Conservation (phyloP, 768 basidiomycete species). For the Xerocomellus chrysenteron region DNA sequence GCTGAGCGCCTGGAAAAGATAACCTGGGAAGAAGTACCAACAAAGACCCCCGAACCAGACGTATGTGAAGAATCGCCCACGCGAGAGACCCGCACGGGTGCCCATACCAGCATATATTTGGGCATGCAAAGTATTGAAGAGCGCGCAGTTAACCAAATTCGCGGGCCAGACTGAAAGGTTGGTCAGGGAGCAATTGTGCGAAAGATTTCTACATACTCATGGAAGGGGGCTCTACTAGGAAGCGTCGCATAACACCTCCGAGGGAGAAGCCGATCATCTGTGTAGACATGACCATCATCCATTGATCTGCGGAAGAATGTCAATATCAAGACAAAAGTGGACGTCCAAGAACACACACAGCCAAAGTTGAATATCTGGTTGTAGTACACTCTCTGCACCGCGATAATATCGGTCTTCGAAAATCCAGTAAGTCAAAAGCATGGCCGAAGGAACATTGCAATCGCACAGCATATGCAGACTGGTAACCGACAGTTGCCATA, state of each 20-base stretch:
- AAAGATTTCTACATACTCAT: slow-evolving; percentile 47
- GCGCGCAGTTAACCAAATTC: slow-evolving; percentile 66
- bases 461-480: slow-evolving; percentile 24
- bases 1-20: slow-evolving; percentile 65
- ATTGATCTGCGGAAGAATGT: slow-evolving; percentile 40
- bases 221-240: slow-evolving; percentile 62
- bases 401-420: slow-evolving; percentile 62
- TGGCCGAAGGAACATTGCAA: neutral
- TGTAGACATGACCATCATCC: slow-evolving; percentile 68
- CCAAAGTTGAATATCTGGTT: slow-evolving; percentile 53
- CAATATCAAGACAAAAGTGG: neutral
- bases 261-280: slow-evolving; percentile 67
- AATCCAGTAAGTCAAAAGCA: neutral
- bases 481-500: slow-evolving; percentile 52
- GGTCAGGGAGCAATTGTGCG: neutral
- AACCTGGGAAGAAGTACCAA: slow-evolving; percentile 70
- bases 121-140: slow-evolving; percentile 76
- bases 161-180: slow-evolving; percentile 66
- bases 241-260: slow-evolving; percentile 59
- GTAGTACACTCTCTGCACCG: slow-evolving; percentile 72
- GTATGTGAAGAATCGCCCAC: slow-evolving; percentile 52
- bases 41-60: slow-evolving; percentile 39
- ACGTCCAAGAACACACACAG: slow-evolving; percentile 28
- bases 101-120: slow-evolving; percentile 48
- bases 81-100: slow-evolving; percentile 44